Base-by-base conservation (phyloP, 441 rosid genomes). In the Pelargonium cotyledonis region DNA sequence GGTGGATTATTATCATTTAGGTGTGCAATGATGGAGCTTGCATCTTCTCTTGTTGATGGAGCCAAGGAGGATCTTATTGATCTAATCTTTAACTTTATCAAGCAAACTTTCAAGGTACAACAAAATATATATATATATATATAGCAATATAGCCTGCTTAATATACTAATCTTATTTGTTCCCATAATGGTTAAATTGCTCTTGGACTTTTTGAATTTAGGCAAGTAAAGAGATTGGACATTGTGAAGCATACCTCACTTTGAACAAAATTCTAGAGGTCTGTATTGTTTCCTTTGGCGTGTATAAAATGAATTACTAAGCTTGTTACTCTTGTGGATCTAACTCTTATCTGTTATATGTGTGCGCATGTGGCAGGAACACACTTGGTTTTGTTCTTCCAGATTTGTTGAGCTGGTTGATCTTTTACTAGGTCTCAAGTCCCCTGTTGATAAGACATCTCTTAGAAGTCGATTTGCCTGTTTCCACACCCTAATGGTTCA, bases 191-290 rank as follows among this genome's bases (percentile, higher is more conserved):
- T 66, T 31, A 69, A 49, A 67, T 77, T 43, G 64, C 76, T 71
- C 63, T 23, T 72, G 68, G 63, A 68, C 63, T 63, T 73, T 71
- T 67, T 70, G 12, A 29, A 58, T 80, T 70, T 70, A 91, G 97
- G 88, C 75, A 65, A 77, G 82, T 67, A 77, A 82, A 41, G 84
- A 80, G 70, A 68, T 76, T 63, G 80, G 78, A 74, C 91, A 88
- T 70, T 65, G 76, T 71, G 96, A 82, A 79, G 96, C 97, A 1
- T 95, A 90, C 74, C 66, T 74, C 68, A 77, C 91, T 43, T 75
- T 95, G 81, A 78, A 83, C 85, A 90, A 76, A 83, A 76, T 95
- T 72, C 77, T 92, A 70, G 80, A 91, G 95, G 99, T 91, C 41
- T 65, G 75, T 35, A 6, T 58, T 62, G 43, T 65, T 69, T 46